Conservation (phyloP, 139 green algal species). For the Pseudopediastrum boryanum region DNA sequence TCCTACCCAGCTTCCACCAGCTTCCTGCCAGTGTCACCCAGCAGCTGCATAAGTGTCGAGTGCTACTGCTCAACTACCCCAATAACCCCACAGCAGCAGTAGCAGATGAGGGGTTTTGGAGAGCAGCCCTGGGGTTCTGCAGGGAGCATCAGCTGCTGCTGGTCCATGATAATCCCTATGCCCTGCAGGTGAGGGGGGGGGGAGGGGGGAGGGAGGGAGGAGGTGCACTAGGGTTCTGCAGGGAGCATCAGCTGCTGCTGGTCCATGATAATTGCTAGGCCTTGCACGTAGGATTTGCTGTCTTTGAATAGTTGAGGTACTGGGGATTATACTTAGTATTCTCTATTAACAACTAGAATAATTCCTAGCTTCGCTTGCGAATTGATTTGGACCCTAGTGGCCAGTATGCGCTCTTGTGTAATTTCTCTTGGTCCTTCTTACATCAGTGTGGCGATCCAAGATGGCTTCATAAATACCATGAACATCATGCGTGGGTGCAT, state of each 20-base stretch:
- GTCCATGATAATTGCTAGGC: conserved; percentile 61
- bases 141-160: conserved; percentile 51
- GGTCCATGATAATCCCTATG: conserved; percentile 60
- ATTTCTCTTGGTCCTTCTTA: no score
- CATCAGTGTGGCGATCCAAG: no score
- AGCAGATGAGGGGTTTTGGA: conserved; percentile 48
- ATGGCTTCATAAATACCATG: no score
- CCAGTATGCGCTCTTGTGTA: no score
- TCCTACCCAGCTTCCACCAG: conserved; percentile 35
- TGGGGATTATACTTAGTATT: no score
- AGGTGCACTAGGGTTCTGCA: conserved; percentile 48
- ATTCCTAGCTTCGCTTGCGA: no score
- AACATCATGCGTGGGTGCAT: no score
- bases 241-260: conserved; percentile 49
- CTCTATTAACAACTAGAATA: no score
- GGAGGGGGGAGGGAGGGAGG: not conserved
- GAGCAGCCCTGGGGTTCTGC: conserved; percentile 45
- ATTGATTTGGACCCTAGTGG: no score
- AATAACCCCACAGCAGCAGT: conserved; percentile 61
- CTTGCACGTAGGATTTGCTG: conserved; percentile 39
- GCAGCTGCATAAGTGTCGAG: not conserved
- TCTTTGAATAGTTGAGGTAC: not conserved
- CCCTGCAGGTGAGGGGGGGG: conserved; percentile 38
- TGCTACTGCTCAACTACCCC: conserved; percentile 66
- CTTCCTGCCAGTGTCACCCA: not conserved